These are phyloP conservation scores for Suillus subaureus DNA, from an alignment of 768 basidiomycete species.

Conservation along the genomic window DNA sequence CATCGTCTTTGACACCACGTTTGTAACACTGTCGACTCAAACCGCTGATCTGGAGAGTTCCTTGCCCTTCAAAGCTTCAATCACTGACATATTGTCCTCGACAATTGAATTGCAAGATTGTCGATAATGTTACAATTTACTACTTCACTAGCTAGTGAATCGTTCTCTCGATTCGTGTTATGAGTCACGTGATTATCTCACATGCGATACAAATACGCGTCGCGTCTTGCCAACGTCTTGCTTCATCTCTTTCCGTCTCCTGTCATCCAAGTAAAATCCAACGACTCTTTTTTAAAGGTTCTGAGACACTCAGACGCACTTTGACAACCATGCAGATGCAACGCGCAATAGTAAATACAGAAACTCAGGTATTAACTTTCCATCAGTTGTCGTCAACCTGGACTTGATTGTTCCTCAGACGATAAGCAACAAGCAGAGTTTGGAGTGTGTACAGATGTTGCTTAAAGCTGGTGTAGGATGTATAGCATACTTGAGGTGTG, in stretches of 20 bases:
- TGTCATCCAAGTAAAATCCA: background rate
- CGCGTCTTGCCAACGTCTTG: conserved; percentile 18
- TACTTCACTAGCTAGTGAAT: background rate
- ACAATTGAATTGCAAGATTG: background rate
- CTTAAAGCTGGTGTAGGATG: conserved; percentile 74
- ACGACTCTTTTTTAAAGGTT: background rate
- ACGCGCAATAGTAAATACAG: conserved; percentile 17
- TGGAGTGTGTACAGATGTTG: conserved; percentile 72
- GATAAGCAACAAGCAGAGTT: conserved; percentile 61
- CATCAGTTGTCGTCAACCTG: background rate
- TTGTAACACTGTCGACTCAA: background rate
- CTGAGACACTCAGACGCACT: background rate
- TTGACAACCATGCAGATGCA: conserved; percentile 29
- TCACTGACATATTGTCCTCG: background rate
- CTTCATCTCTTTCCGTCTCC: conserved; percentile 2
- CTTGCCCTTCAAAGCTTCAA: conserved; percentile 21
- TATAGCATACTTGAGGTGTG: conserved; percentile 73
- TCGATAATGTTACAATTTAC: background rate
- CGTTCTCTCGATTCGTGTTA: background rate
- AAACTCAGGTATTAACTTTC: conserved; percentile 25
- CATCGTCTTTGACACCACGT: conserved; percentile 10
- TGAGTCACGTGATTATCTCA: conserved; percentile 23
- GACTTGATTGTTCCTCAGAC: conserved; percentile 33
- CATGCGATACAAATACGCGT: conserved; percentile 17
- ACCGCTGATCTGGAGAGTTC: background rate